Conservation (phyloP, 2,329 filamentous ascomycete genomes). For the Diaporthe sp. region DNA sequence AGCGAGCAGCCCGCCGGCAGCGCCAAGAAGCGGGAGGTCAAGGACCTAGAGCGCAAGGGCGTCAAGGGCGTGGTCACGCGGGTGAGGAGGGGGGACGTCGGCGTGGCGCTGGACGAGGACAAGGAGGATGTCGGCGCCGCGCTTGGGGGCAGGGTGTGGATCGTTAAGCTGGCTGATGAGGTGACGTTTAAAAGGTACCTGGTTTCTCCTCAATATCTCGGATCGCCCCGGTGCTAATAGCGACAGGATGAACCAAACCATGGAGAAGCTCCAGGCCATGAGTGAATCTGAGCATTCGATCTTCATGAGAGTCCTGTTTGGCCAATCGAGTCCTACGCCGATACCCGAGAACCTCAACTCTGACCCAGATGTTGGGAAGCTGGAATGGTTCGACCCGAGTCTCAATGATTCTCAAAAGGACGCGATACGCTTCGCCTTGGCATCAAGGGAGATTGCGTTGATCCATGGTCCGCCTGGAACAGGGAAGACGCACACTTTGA, state of each 20-base stretch:
- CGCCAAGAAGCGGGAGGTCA: conserved; percentile 79
- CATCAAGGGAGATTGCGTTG: conserved; percentile 83
- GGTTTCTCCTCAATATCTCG: conserved; percentile 36
- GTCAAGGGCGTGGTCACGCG: conserved; percentile 78
- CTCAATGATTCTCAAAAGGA: conserved; percentile 77
- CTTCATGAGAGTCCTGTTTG: conserved; percentile 74
- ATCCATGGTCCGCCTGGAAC: conserved; percentile 97
- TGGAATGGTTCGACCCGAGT: conserved; percentile 72
- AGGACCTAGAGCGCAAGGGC: conserved; percentile 77
- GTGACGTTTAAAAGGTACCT: conserved; percentile 70
- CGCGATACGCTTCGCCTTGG: conserved; percentile 84
- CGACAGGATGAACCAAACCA: conserved; percentile 72
- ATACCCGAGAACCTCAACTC: conserved; percentile 56
- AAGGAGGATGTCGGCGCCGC: conserved; percentile 60
- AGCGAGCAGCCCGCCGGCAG: conserved; percentile 80
- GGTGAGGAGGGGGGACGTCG: conserved; percentile 69
- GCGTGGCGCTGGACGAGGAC: conserved; percentile 78
- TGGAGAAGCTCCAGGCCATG: conserved; percentile 72
- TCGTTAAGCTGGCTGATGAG: conserved; percentile 77
- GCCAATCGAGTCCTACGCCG: conserved; percentile 65
- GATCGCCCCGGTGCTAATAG: background rate
- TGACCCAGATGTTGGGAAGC: conserved; percentile 57
- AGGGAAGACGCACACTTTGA: conserved; percentile 95
- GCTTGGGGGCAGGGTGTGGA: conserved; percentile 67
- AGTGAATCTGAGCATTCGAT: conserved; percentile 67